Base-by-base conservation (phyloP, 2,329 filamentous ascomycete species). In the Ambrosiella cleistominuta region DNA sequence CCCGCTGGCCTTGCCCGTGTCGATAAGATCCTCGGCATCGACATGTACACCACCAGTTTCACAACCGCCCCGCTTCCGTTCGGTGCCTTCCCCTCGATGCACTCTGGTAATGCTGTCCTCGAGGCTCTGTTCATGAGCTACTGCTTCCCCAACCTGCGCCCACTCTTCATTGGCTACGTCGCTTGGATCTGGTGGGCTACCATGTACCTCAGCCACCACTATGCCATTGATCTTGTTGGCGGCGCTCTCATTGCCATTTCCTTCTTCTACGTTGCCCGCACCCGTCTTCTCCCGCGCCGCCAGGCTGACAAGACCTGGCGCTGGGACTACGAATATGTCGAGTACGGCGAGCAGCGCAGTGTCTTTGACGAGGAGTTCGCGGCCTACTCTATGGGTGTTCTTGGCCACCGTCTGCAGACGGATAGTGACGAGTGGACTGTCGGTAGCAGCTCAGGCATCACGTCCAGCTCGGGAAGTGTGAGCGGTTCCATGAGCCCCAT, bases 151-250 rank as follows among this genome's bases (percentile, higher is more conserved):
- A 82, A 81, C 61, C 78, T 94, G 63, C 82, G 86, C 63, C 81
- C 84, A 11, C 71, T 93, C 57, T 95, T 94, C 71, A 79, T 90
- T 62, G 76, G 79, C 63, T 97, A 96, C 70, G 85, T 86, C 50
- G 79, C 86, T 67, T 96, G 91, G 91, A 83, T 96, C 66, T 96
- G 89, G 87, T 97, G 91, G 89, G 86, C 90, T 11, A 97, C 91
- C 64, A 95, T 97, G 88, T 96, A 97, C 68, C 80, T 97, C 56
- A 94, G 88, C 66, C 91, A 97, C 71, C 91, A 97, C 73, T 97
- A 97, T 68, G 91, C 90, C 38, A 86, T 97, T 45, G 91, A 97
- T 69, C 76, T 97, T 55, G 88, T 96, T 35, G 88, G 80, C 40
- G 91, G 91, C 64, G 88, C 85, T 68, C 75, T 95, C 61, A 75